Base-by-base conservation (phyloP, 768 basidiomycete genomes). In the Phanerodontia chrysosporium region DNA sequence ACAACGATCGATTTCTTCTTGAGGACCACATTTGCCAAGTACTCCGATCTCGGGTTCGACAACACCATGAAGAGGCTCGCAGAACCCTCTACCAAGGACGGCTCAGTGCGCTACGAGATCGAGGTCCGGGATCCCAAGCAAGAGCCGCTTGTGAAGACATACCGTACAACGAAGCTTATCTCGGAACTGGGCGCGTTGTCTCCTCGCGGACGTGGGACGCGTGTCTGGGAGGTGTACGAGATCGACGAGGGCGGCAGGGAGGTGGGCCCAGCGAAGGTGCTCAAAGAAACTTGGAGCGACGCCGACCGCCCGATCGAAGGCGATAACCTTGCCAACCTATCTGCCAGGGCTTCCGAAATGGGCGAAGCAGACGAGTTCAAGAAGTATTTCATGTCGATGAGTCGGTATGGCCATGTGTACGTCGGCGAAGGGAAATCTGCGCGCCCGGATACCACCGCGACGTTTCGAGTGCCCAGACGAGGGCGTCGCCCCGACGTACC, bases 221-320 rank as follows among this genome's bases (percentile, higher is more conserved):
- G 64, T 6, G 64, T 65, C 22, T 65, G 61, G 61, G 51, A 63
- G 44, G 64, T 55, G 9, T 27, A 55, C 28, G 51, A 63, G 44
- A 59, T 55, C n/a, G 45, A 55, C 28, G 45, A 45, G 35, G 44
- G 55, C 8, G 21, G 30, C 8, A 8, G 4, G n/a, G 32, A 16
- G 2, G 7, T 6, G 27, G 24, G 7, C 21, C 22, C 9, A 4
- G 18, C 39, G 10, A 7, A 9, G 6, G 45, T 59, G 22, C 9
- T 59, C 12, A 59, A 59, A 27, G 58, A 59, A 7, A 21, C 42
- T 3, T 59, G 53, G 53, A 24, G 29, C 24, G 53, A 55, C 36
- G 53, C 8, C 10, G 53, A 42, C 18, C 18, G 53, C 2, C n/a
- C 5, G 2, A n/a, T 28, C 14, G 53, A 55, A 27, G 53, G 53